These are phyloP conservation scores for Blastomyces emzantsi DNA, from an alignment of 2,329 filamentous ascomycete genomes.

Conservation along the genomic window DNA sequence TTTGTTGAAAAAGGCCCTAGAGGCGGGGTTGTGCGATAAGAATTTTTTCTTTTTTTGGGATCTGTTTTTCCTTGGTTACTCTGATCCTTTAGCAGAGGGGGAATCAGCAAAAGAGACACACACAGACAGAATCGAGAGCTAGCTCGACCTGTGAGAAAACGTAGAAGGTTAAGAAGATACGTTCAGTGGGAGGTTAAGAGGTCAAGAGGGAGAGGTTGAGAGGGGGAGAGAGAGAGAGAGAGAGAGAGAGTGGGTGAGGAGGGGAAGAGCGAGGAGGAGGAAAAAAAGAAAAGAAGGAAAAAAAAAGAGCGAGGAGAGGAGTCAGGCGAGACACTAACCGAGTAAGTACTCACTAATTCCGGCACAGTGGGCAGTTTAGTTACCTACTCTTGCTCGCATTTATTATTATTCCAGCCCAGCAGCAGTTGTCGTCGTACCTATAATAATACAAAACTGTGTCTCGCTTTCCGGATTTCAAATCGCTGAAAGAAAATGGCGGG, in stretches of 20 bases:
- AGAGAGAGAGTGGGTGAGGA: constrained; percentile 17
- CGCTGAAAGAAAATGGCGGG: constrained; percentile 13
- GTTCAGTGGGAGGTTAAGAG: constrained; percentile 15
- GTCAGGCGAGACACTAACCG: too few species aligned
- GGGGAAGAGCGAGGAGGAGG: constrained; percentile 18
- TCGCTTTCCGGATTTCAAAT: constrained; percentile 25
- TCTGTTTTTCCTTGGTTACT: constrained; percentile 19
- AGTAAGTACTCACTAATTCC: too few species aligned
- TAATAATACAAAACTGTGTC: too few species aligned
- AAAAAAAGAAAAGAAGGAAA: constrained; percentile 20
- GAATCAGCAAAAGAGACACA: constrained; percentile 18
- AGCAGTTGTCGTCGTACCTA: too few species aligned
- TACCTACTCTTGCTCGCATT: too few species aligned
- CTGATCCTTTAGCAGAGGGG: neutral
- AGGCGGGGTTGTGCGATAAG: constrained; percentile 31
- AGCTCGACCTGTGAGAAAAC: constrained; percentile 31
- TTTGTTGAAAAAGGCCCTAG: constrained; percentile 26
- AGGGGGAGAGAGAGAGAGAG: too few species aligned
- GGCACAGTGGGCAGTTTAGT: too few species aligned
- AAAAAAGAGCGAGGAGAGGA: constrained; percentile 17
- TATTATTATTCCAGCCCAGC: too few species aligned
- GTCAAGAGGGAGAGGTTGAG: neutral
- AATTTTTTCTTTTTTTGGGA: constrained; percentile 13
- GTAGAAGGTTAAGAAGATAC: constrained; percentile 22
- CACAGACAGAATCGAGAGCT: constrained; percentile 36